Conservation (phyloP, 768 basidiomycete genomes). For the Cystobasidium ongulense region DNA sequence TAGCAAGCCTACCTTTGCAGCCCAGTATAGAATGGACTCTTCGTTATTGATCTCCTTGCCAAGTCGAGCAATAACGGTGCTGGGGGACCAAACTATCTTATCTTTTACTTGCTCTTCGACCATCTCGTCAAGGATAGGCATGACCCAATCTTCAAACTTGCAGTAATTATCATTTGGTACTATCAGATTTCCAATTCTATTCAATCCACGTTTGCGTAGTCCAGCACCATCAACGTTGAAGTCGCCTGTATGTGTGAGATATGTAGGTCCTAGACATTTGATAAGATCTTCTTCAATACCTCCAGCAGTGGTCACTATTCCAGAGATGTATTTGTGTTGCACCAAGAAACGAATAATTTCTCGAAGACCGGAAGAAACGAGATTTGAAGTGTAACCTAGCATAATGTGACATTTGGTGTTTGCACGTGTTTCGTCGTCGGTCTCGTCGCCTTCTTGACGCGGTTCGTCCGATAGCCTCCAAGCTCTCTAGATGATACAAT, state of each 20-base stretch:
- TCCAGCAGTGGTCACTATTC: constrained; percentile 91
- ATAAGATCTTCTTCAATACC: constrained; percentile 99
- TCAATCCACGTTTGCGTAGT: constrained; percentile 80
- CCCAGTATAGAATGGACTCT: constrained; percentile 98
- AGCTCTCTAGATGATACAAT: constrained; percentile 56
- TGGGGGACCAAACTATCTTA: constrained; percentile 77
- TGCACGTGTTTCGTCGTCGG: constrained; percentile 60
- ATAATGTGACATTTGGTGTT: constrained; percentile 77
- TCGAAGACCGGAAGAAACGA: constrained; percentile 92
- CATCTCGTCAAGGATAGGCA: constrained; percentile 83
- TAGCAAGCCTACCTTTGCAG: constrained; percentile 70
- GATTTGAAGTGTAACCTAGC: constrained; percentile 95
- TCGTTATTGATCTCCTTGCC: constrained; percentile 97
- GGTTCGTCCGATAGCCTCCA: constrained; percentile 87
- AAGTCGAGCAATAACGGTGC: constrained; percentile 79
- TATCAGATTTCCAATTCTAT: constrained; percentile 90
- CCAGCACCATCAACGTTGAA: constrained; percentile 86
- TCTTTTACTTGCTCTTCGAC: constrained; percentile 67
- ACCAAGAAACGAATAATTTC: constrained; percentile 87
- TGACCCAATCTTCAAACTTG: constrained; percentile 99
- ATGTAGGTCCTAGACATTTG: constrained; percentile 95
- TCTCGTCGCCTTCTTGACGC: constrained; percentile 56
- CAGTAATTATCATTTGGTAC: constrained; percentile 99
- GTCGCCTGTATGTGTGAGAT: constrained; percentile 61
- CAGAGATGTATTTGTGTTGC: constrained; percentile 80